Conservation (phyloP, 176 grass and related monocot genomes). For the Avena insularis region DNA sequence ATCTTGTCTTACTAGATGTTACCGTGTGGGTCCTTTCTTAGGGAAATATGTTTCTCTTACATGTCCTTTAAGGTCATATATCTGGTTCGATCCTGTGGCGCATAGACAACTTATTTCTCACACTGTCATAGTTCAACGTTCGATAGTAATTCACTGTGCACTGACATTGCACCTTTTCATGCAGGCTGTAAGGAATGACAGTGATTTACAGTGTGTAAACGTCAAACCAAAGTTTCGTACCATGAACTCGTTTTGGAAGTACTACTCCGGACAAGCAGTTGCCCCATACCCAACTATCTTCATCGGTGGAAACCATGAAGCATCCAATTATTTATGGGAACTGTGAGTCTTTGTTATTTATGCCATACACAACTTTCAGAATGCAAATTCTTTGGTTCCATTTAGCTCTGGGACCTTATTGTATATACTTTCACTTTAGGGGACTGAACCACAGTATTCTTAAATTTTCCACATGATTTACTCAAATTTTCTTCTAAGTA, state of each 20-base stretch:
- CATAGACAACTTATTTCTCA: not conserved
- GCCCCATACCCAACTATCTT: conserved; percentile 91
- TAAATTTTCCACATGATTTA: not conserved
- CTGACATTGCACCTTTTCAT: conserved; percentile 35
- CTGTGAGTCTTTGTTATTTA: conserved; percentile 63
- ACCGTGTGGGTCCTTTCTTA: not conserved
- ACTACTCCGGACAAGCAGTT: conserved; percentile 85
- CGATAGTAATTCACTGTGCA: not conserved
- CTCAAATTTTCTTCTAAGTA: not conserved
- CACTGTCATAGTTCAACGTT: not conserved
- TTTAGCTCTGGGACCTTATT: not conserved
- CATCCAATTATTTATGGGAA: conserved; percentile 96
- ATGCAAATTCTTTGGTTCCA: not conserved
- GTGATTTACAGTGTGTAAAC: conserved; percentile 67
- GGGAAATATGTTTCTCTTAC: not conserved
- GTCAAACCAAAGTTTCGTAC: conserved; percentile 58
- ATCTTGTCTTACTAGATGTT: not conserved
- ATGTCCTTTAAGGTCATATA: not conserved
- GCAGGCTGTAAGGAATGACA: conserved; percentile 80
- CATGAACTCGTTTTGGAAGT: conserved; percentile 96
- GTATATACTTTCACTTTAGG: conserved; percentile 25
- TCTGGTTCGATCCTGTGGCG: not conserved
- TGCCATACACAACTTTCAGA: not conserved
- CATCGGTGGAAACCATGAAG: conserved; percentile 89
- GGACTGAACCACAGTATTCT: conserved; percentile 18